Evolutionary conservation across 257 asterid genomes (phyloP), one percentile per base, ranked within the genome.

Genomic region (Thymus mandschuricus): DNA sequence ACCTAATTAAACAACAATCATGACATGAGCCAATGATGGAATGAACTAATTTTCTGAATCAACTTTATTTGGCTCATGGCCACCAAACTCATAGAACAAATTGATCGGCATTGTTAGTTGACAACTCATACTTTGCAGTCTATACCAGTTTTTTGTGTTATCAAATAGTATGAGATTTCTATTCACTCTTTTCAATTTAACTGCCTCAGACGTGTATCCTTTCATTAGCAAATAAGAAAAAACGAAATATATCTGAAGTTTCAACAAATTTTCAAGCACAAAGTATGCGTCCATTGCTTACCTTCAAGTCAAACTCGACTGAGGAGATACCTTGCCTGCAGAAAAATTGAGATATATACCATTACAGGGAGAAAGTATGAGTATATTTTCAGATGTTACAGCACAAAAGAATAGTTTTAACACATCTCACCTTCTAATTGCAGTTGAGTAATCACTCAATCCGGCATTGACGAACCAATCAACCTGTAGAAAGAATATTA

Each of bases 241-340:
- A 57, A 21, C 45, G 15, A 44, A 66, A 12, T 59, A 59, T 50
- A 70, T 13, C 21, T 21, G 21, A 21, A 21, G 35, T 69, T 61
- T 67, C 41, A 30, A 59, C 41, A 29, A 31, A 56, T 51, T 74
- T 61, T 28, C 54, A 60, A 65, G 66, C 46, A 60, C 48, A 52
- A 60, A 60, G 67, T 35, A 70, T 68, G 45, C 75, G 72, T 28
- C 48, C 49, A 60, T 48, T 30, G 56, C 64, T 77, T 72, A 91
- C 99, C 99, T 94, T 94, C 63, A 86, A 80, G 78, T 94, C 98
- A 82, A 91, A 91, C 69, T 94, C 96, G 81, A 91, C 73, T 28
- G 97, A 87, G 6, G 97, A 73, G 70, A 89, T 68, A n/a, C 98
- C 98, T 64, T 68, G 83, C 82, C 98, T 94, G 87, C 21, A 60